phyloP scores from a whole-genome alignment of 2,329 filamentous ascomycete species.

The Myriosclerotinia duriaeana region DNA sequence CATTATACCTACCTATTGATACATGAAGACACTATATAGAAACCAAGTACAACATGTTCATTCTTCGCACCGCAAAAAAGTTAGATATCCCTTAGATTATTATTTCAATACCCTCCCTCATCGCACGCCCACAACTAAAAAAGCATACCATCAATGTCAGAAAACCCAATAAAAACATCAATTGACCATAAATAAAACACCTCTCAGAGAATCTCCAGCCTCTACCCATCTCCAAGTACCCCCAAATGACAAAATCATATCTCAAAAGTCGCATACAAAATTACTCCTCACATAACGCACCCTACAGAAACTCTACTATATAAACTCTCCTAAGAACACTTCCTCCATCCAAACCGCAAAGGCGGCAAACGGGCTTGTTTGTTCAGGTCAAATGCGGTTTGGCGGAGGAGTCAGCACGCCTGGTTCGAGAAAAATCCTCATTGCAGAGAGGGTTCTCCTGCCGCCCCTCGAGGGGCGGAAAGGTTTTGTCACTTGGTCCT shows the following conservation, averaged over 20 bases:
- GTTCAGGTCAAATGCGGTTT: constrained; percentile 10
- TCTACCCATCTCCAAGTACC: background rate
- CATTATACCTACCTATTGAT: background rate
- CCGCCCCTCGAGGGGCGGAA: background rate
- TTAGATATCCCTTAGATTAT: background rate
- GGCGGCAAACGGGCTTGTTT: constrained; percentile 9
- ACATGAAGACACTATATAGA: background rate
- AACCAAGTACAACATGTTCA: background rate
- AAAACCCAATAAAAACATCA: background rate
- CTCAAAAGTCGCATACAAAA: background rate
- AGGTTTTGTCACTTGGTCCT: constrained; percentile 2
- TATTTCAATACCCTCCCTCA: background rate
- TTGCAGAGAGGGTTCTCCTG: constrained; percentile 4
- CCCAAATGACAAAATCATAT: background rate
- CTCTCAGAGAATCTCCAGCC: background rate
- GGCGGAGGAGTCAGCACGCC: constrained; percentile 2
- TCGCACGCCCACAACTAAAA: background rate
- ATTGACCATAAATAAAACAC: no score
- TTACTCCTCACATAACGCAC: background rate
- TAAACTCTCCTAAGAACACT: background rate
- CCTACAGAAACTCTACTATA: background rate
- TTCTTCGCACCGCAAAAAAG: background rate
- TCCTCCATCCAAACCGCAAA: constrained; percentile 1
- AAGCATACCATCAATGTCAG: background rate
- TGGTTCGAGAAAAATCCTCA: constrained; percentile 8